These are phyloP conservation scores for Eimeria praecox DNA, from an alignment of 169 alveolate genomes.

Conservation along the genomic window DNA sequence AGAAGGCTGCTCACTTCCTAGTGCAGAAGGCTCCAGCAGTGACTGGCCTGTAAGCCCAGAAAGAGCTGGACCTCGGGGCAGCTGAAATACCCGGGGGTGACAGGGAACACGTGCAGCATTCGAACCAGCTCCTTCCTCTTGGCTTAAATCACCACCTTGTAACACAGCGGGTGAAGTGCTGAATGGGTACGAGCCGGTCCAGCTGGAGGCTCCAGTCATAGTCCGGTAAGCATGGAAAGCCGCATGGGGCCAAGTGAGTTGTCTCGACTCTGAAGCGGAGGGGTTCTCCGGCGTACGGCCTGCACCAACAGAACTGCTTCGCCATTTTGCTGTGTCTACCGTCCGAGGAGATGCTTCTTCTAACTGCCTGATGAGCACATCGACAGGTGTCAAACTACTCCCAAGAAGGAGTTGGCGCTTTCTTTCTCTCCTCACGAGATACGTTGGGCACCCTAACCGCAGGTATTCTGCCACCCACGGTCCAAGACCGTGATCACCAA, in stretches of 20 bases:
- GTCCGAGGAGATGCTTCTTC: background rate
- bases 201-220: background rate
- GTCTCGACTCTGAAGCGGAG: background rate
- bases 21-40: background rate
- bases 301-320: background rate
- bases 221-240: background rate
- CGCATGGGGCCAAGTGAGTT: background rate
- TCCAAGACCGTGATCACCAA: background rate
- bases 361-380: background rate
- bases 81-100: background rate
- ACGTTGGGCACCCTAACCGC: background rate
- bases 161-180: background rate
- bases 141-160: background rate
- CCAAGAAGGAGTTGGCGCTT: background rate
- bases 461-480: background rate
- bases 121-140: background rate
- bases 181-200: background rate
- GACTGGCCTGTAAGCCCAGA: background rate
- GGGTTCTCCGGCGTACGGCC: background rate
- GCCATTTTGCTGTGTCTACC: background rate
- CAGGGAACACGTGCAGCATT: background rate
- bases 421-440: background rate
- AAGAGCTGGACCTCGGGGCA: background rate
- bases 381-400: background rate
- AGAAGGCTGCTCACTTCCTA: background rate